These are phyloP conservation scores for Saccharomycopsis sp. DNA, from an alignment of 805 yeast species.

Conservation along the genomic window DNA sequence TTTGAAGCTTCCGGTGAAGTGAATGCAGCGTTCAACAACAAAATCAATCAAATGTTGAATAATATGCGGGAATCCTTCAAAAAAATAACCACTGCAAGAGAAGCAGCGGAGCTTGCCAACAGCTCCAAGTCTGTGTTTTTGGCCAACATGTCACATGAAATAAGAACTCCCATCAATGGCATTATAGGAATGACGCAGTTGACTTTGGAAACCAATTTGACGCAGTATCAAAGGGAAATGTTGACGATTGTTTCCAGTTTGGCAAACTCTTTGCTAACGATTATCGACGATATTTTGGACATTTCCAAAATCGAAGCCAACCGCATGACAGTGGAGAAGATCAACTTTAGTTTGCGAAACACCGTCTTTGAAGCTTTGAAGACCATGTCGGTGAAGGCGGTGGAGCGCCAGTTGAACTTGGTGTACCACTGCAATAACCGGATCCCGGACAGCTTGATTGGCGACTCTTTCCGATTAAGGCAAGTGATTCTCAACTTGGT, in stretches of 20 bases:
- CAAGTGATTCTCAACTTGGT: constrained; percentile 81
- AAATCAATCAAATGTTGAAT: constrained; percentile 72
- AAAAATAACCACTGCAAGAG: constrained; percentile 87
- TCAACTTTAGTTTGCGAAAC: constrained; percentile 76
- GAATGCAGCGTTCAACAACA: constrained; percentile 45
- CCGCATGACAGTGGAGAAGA: constrained; percentile 86
- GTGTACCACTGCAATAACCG: constrained; percentile 77
- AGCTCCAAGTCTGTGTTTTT: constrained; percentile 83
- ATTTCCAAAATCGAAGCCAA: constrained; percentile 90
- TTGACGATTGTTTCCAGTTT: constrained; percentile 79
- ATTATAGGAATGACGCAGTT: constrained; percentile 89
- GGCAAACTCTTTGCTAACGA: constrained; percentile 77
- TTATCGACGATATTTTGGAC: constrained; percentile 84
- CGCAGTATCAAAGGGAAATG: constrained; percentile 91
- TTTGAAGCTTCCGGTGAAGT: constrained; percentile 91
- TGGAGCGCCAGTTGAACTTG: constrained; percentile 73
- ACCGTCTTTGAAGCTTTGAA: constrained; percentile 86
- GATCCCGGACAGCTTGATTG: constrained; percentile 78
- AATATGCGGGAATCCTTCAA: constrained; percentile 83
- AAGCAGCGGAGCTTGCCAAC: constrained; percentile 88
- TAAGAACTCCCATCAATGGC: constrained; percentile 89
- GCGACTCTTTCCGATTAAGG: constrained; percentile 81
- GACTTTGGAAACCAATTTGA: constrained; percentile 78
- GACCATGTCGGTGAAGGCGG: constrained; percentile 83
- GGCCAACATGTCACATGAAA: constrained; percentile 83